Base-by-base conservation (phyloP, 805 yeast genomes). In the Schwanniomyces yamadae region DNA sequence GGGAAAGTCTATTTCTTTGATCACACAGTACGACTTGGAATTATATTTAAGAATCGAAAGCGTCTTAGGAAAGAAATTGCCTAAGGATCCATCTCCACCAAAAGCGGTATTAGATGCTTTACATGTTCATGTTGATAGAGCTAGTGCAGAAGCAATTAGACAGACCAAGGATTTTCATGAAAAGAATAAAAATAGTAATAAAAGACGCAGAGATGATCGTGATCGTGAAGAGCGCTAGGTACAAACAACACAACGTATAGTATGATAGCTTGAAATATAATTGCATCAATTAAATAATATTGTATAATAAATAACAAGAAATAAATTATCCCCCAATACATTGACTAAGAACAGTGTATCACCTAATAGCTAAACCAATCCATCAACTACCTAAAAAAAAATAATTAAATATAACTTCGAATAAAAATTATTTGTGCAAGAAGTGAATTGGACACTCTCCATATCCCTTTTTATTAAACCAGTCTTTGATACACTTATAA, bases 11-110 rank as follows among this genome's bases (percentile, higher is more conserved):
- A 72, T 90, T 12, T 84, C 95, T 2, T 66, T 90, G 39, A 95
- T 89, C 21, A 90, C 98, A 0, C 99, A 93, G 60, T 93, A 93
- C 57, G 99, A 93, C 59, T 69, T 93, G 42, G 97, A 90, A 59
- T 66, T 89, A 50, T 85, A 87, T 53, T 66, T 89, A 46, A 74
- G 96, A 54, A 90, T 93, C 34, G 99, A 93, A 60, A 82, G 81
- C 36, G 97, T 84, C 7, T 75, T 93, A 37, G 83, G 75, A 35
- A 84, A 82, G 71, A 88, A 84, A 55, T 68, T 93, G 37, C 90
- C 90, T 4, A 90, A 86, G 59, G 74, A 68, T 42, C 95, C 88
- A 34, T 73, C 78, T 4, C 84, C 90, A 2, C 82, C 88, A 34
- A 84, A 77, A 50, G 84, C 80, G 45, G 84, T 82, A 5, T 85